These are phyloP conservation scores for Aspergillus sp. DNA, from an alignment of 2,329 filamentous ascomycete genomes.

Conservation along the genomic window DNA sequence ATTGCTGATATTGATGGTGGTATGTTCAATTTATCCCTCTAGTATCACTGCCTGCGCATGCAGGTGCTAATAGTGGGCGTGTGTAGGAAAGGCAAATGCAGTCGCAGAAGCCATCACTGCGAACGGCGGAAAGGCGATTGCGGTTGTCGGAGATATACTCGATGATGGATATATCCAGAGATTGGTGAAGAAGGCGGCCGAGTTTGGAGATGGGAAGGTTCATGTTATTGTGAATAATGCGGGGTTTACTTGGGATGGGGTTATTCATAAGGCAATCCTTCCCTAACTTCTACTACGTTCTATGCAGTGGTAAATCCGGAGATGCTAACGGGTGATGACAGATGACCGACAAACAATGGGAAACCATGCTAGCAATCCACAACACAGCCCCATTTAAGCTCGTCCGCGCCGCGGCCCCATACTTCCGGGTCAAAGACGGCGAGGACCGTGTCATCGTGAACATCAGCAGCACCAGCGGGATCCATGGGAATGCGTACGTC, in stretches of 20 bases:
- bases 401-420: constrained; percentile 70
- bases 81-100: constrained; percentile 56
- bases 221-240: constrained; percentile 90
- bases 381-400: constrained; percentile 81
- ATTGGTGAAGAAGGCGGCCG: constrained; percentile 67
- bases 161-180: constrained; percentile 62
- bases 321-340: constrained; percentile 15
- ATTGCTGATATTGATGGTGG: constrained; percentile 74
- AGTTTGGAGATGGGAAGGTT: constrained; percentile 79
- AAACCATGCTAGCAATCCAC: constrained; percentile 78
- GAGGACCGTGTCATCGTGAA: constrained; percentile 74
- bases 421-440: constrained; percentile 80
- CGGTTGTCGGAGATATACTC: constrained; percentile 70
- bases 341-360: constrained; percentile 87
- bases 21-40: background rate
- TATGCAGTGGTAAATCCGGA: background rate
- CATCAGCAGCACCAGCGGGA: constrained; percentile 71
- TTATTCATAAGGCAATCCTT: constrained; percentile 65
- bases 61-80: background rate
- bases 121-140: constrained; percentile 59
- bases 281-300: background rate
- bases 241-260: constrained; percentile 87
- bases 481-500: constrained; percentile 68
- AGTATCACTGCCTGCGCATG: too few relatives aligned
- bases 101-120: constrained; percentile 62